Conservation (phyloP, 2,329 filamentous ascomycete genomes). For the Chalaropsis ovoidea region DNA sequence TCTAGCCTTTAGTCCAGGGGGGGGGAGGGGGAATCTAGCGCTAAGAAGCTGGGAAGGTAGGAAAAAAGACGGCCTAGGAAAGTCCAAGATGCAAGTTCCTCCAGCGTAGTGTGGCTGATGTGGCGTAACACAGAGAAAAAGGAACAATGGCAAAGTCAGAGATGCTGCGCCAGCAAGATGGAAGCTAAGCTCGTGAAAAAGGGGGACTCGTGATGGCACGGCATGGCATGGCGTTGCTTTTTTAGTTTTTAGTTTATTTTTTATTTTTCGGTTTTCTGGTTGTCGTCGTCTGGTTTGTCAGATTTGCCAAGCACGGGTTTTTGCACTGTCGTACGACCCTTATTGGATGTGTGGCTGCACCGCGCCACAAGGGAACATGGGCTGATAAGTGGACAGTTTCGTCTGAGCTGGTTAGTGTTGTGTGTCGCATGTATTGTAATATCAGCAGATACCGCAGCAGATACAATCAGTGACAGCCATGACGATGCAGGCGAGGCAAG, state of each 20-base stretch:
- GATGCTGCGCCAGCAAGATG: no score
- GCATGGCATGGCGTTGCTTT: no score
- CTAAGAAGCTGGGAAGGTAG: no score
- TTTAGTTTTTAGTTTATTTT: no score
- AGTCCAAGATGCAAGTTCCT: no score
- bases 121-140: no score
- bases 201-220: no score
- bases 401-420: neutral
- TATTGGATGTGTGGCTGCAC: neutral
- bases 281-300: neutral
- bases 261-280: neutral
- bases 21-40: no score
- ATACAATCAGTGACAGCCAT: neutral
- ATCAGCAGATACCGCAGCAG: neutral
- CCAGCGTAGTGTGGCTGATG: no score
- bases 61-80: no score
- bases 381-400: conserved; percentile 4
- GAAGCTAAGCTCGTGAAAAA: no score
- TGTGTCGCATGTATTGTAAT: neutral
- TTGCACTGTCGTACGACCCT: conserved; percentile 10
- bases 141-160: no score
- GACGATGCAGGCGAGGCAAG: neutral
- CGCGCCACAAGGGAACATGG: neutral
- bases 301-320: conserved; percentile 4
- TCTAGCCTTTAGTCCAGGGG: neutral